Evolutionary conservation across 1,284 basidiomycete species (phyloP).

Genomic region (Ustilago shanxiensis): DNA sequence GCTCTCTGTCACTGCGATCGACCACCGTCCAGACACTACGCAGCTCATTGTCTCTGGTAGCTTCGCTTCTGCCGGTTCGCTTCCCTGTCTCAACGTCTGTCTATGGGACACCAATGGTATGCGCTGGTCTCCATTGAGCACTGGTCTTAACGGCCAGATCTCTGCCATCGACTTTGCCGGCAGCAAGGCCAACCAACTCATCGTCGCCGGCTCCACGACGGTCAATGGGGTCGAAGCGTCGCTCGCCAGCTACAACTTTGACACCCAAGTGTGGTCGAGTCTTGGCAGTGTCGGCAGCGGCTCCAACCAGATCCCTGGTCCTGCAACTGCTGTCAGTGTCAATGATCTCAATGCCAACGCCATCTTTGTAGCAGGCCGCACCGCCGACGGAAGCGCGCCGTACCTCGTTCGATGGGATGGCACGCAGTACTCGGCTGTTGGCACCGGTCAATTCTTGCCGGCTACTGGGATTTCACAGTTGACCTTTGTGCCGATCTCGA

Average conservation of each 20-base stretch:
- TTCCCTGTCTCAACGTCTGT: constrained; percentile 84
- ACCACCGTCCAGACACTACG: constrained; percentile 77
- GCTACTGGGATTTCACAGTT: constrained; percentile 83
- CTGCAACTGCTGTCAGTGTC: constrained; percentile 87
- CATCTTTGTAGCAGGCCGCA: constrained; percentile 87
- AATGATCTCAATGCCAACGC: constrained; percentile 84
- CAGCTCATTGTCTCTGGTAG: constrained; percentile 85
- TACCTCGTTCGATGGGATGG: constrained; percentile 64
- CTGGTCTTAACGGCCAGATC: constrained; percentile 85
- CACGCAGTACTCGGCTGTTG: constrained; percentile 36
- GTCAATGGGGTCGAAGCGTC: constrained; percentile 77
- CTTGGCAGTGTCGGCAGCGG: constrained; percentile 82
- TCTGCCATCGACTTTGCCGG: constrained; percentile 80
- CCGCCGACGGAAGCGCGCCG: constrained; percentile 45
- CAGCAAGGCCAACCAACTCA: constrained; percentile 57
- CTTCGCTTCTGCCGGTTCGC: constrained; percentile 82
- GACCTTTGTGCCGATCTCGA: constrained; percentile 84
- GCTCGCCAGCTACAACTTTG: constrained; percentile 80
- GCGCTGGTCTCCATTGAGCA: constrained; percentile 86
- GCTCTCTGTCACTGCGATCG: constrained; percentile 82
- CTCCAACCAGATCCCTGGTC: constrained; percentile 80
- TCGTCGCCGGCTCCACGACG: constrained; percentile 78
- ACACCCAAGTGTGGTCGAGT: constrained; percentile 73
- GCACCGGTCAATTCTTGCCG: constrained; percentile 70
- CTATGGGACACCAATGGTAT: constrained; percentile 77